Base-by-base conservation (phyloP, 257 asterid species). In the Gentiana straminea region DNA sequence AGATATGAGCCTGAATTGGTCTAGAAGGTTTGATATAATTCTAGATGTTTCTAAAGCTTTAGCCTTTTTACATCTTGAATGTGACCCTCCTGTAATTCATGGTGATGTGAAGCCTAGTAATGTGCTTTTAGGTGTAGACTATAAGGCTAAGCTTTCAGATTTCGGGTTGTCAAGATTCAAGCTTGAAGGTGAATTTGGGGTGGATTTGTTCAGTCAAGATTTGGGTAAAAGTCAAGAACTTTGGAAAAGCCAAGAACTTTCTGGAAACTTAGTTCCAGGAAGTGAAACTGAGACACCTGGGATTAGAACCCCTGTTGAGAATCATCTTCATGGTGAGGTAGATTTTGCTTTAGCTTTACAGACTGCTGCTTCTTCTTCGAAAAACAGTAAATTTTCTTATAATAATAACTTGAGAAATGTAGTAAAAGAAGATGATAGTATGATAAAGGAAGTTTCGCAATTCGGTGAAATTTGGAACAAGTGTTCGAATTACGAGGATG, bases 31-130 rank as follows among this genome's bases (percentile, higher is more conserved):
- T 48, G 77, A 72, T 51, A 67, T 85, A 35, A 77, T 92, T 51
- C 86, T 78, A 62, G 84, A 85, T 75, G 68, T 92, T 64, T 86
- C 95, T 6, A 84, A 72, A 64, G 99, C 99, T 3, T 71, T 92
- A 64, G 77, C 90, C 33, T 85, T 81, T 69, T 74, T 92, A 74
- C 99, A 92, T 44, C 82, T 72, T 57, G 95, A 88, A 52, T 92
- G 99, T 64, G 90, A 85, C 13, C 99, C 99, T 2, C 81, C 99
- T 4, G 95, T 92, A 50, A 82, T 92, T 54, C 99, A 92, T 68
- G 95, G 99, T 13, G 99, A 92, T 80, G 94, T 92, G 45, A 92
- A 92, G 79, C 99, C 99, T 10, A 84, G 99, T 68, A 92, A 92
- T 68, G 99, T 88, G 74, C 67, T 92, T 73, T 93, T 92, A 53